Conservation (phyloP, 23 red algal species). For the Chondrus crispus region DNA sequence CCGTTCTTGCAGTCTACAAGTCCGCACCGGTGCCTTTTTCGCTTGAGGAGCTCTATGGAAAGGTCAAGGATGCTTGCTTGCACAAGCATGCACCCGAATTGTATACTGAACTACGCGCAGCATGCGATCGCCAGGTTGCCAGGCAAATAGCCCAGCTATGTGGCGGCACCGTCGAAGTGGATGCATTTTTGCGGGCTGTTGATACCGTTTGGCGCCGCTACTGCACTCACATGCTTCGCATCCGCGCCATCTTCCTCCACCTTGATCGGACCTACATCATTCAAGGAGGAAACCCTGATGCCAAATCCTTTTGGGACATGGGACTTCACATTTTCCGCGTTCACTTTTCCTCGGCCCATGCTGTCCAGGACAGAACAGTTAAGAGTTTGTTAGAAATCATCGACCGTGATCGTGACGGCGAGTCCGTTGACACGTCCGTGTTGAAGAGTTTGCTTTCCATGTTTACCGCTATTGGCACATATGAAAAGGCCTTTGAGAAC, state of each 20-base stretch:
- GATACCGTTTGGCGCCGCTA: constrained; percentile 64
- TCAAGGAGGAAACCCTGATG: constrained; percentile 25
- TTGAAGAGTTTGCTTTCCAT: constrained; percentile 62
- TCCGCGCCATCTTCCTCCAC: constrained; percentile 87
- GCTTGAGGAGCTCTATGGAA: constrained; percentile 81
- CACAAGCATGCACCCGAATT: constrained; percentile 67
- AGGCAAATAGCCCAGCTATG: constrained; percentile 6
- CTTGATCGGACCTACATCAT: constrained; percentile 91
- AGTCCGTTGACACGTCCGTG: constrained; percentile 43
- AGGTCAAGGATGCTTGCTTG: constrained; percentile 77
- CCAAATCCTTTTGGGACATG: constrained; percentile 80
- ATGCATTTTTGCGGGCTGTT: constrained; percentile 45
- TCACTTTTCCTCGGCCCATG: constrained; percentile 36
- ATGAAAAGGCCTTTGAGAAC: constrained; percentile 69
- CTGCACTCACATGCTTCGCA: constrained; percentile 65
- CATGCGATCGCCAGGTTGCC: constrained; percentile 60
- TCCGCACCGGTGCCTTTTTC: constrained; percentile 33
- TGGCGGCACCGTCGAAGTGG: background rate
- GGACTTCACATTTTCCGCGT: constrained; percentile 60
- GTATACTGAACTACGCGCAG: constrained; percentile 38
- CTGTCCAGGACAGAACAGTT: constrained; percentile 33
- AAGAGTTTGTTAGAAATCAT: constrained; percentile 51
- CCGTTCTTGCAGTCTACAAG: constrained; percentile 68
- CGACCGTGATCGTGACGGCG: constrained; percentile 54
- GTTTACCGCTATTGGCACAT: constrained; percentile 83